These are phyloP conservation scores for Salix koriyanagi DNA, from an alignment of 345 rosid genomes.

Conservation along the genomic window DNA sequence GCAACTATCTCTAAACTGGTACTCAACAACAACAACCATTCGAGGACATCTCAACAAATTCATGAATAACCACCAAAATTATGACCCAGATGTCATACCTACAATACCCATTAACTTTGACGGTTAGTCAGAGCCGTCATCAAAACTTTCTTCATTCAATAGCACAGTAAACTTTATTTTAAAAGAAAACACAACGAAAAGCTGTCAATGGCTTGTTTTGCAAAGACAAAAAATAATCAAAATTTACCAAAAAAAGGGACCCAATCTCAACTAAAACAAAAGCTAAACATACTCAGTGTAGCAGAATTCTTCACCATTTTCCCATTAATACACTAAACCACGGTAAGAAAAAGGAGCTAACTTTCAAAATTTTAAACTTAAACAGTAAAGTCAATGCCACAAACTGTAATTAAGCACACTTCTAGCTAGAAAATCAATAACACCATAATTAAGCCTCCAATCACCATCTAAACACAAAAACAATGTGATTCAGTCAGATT, in stretches of 20 bases:
- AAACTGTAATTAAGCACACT: background rate
- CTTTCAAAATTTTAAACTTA: background rate
- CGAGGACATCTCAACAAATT: background rate
- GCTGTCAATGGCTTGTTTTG: background rate
- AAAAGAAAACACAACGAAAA: background rate
- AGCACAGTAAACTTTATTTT: background rate
- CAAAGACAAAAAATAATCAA: background rate
- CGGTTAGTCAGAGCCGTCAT: background rate
- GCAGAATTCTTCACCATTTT: background rate
- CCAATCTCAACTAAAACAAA: background rate
- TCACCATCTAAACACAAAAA: background rate
- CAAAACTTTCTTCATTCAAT: background rate
- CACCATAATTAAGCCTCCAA: background rate
- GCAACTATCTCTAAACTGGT: background rate
- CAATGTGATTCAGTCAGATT: conserved; percentile 3
- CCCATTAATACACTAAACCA: background rate
- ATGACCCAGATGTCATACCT: background rate
- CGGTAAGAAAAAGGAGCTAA: background rate
- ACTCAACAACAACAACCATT: background rate
- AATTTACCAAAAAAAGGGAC: background rate
- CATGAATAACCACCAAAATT: conserved; percentile 4
- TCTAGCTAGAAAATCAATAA: background rate
- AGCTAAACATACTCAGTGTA: background rate
- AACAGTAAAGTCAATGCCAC: background rate
- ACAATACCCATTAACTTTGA: conserved; percentile 6